Evolutionary conservation across 345 rosid species (phyloP).

Genomic region (Aurinia saxatilis): DNA sequence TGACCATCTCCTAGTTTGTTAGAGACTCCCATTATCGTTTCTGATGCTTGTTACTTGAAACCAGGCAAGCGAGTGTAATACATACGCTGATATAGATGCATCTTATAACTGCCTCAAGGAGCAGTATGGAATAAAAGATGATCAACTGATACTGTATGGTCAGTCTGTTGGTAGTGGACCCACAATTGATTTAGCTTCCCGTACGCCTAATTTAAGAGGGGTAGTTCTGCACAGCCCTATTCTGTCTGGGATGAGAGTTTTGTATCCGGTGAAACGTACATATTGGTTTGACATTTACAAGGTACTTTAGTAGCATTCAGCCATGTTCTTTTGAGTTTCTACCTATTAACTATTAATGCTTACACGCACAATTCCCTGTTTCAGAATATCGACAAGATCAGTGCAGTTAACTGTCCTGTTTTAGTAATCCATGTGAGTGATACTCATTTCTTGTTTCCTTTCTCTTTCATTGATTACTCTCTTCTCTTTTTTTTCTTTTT

Average conservation of each 20-base stretch:
- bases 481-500: too few species aligned
- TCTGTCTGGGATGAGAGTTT: slow-evolving; percentile 89
- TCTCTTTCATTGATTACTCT: not conserved
- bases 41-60: slow-evolving; percentile 28
- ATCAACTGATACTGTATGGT: slow-evolving; percentile 80
- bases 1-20: not conserved
- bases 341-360: not conserved
- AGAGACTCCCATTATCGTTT: not conserved
- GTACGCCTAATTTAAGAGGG: slow-evolving; percentile 69
- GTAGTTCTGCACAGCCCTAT: slow-evolving; percentile 93
- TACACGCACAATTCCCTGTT: not conserved
- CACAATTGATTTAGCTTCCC: slow-evolving; percentile 87
- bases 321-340: not conserved
- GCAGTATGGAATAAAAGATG: slow-evolving; percentile 78
- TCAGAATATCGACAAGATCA: slow-evolving; percentile 95
- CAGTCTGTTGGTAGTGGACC: slow-evolving; percentile 99
- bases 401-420: slow-evolving; percentile 66
- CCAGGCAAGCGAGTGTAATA: slow-evolving; percentile 92
- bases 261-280: slow-evolving; percentile 85
- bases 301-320: slow-evolving; percentile 33
- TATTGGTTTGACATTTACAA: slow-evolving; percentile 99
- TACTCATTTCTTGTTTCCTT: not conserved
- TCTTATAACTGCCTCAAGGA: slow-evolving; percentile 81
- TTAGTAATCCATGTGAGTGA: slow-evolving; percentile 82
- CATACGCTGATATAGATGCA: slow-evolving; percentile 89